These are phyloP conservation scores for Fraxinus sp. DNA, from an alignment of 305 asterid genomes.

Conservation along the genomic window DNA sequence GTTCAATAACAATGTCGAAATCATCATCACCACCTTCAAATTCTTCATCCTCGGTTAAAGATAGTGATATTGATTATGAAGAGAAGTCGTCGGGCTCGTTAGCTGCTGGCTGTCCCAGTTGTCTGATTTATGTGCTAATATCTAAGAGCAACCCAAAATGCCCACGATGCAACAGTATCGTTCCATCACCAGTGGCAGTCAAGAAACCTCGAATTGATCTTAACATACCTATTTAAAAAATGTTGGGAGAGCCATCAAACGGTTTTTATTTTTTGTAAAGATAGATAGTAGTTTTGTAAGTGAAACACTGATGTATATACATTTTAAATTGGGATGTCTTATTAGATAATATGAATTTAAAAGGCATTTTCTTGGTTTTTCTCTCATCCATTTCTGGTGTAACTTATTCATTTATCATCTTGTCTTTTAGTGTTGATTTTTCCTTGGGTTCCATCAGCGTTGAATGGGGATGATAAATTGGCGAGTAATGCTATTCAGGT, in stretches of 20 bases:
- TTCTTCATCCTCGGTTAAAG: conserved; percentile 54
- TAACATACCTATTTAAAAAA: conserved; percentile 56
- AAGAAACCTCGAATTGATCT: conserved; percentile 77
- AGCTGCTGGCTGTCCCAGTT: conserved; percentile 72
- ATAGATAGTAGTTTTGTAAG: conserved; percentile 31
- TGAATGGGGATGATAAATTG: too few relatives aligned
- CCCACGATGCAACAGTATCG: conserved; percentile 56
- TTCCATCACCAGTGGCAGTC: conserved; percentile 46
- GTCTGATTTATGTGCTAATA: conserved; percentile 60
- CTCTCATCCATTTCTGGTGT: background rate
- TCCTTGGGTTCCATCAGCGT: background rate
- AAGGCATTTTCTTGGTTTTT: background rate
- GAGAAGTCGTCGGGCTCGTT: conserved; percentile 38
- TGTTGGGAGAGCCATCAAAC: conserved; percentile 1
- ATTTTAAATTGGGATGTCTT: conserved; percentile 1
- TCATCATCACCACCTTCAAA: conserved; percentile 53
- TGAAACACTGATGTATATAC: conserved; percentile 29
- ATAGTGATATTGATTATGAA: conserved; percentile 41
- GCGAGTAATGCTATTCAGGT: too few relatives aligned
- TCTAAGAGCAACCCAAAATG: conserved; percentile 57
- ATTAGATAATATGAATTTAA: background rate
- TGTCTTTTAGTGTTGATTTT: background rate
- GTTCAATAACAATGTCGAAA: conserved; percentile 43
- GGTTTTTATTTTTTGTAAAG: conserved; percentile 46
- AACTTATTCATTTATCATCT: background rate